Evolutionary conservation across 148 eudicot species (phyloP).

Genomic region (Chenopodium album): DNA sequence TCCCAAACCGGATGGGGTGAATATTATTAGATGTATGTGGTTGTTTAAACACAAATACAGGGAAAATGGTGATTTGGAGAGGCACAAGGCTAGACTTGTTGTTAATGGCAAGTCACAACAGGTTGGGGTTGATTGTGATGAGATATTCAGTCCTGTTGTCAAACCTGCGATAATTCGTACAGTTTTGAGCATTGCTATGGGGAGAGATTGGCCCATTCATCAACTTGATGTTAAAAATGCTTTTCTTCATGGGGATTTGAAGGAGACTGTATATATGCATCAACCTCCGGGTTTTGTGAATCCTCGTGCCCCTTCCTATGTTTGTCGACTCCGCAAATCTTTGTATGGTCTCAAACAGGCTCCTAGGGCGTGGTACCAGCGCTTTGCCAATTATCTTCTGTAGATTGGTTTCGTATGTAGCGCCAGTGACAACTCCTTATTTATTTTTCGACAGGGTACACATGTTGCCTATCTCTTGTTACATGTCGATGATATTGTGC

Average conservation of each 20-base stretch:
- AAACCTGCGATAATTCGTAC: too few species aligned
- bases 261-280: conserved; percentile 3
- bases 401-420: neutral
- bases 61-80: neutral
- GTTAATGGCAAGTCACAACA: too few species aligned
- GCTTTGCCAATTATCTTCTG: neutral
- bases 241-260: neutral
- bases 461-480: neutral
- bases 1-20: neutral
- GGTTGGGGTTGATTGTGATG: too few species aligned
- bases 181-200: too few species aligned
- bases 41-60: neutral
- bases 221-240: too few species aligned
- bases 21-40: conserved; percentile 1
- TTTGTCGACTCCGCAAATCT: neutral
- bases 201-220: too few species aligned
- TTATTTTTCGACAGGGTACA: neutral
- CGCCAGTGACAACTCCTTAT: neutral
- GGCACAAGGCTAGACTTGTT: conserved; percentile 1
- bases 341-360: conserved; percentile 1
- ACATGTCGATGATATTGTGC: too few species aligned
- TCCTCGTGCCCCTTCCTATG: neutral
- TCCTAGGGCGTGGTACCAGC: conserved; percentile 5
- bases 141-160: too few species aligned
- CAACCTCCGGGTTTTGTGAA: conserved; percentile 2